These are phyloP conservation scores for Glonium stellatum DNA, from an alignment of 495 filamentous ascomycete genomes.

Conservation along the genomic window DNA sequence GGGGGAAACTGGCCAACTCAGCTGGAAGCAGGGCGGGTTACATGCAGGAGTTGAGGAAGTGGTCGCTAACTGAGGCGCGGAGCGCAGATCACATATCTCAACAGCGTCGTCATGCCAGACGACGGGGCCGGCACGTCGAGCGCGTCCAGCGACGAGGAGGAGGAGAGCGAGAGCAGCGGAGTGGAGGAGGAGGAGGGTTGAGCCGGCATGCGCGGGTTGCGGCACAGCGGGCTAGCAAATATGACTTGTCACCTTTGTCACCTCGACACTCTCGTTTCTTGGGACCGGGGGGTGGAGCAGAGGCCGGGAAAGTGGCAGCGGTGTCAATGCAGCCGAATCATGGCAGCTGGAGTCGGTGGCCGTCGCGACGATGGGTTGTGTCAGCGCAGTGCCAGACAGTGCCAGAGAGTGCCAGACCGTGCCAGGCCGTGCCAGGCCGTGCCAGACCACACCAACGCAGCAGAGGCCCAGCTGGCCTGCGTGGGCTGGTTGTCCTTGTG, in stretches of 20 bases:
- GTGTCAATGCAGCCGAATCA: neutral
- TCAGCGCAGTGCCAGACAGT: neutral
- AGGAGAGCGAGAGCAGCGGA: conserved; percentile 12
- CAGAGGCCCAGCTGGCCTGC: neutral
- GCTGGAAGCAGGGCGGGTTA: neutral
- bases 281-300: neutral
- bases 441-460: neutral
- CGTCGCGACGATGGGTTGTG: neutral
- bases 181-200: conserved; percentile 18
- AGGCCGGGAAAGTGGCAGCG: neutral
- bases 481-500: neutral
- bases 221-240: neutral
- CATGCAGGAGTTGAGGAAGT: neutral
- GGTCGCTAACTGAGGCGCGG: neutral
- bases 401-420: neutral
- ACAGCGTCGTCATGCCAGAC: conserved; percentile 43
- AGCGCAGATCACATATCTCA: conserved; percentile 40
- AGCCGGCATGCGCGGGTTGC: neutral
- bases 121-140: conserved; percentile 9
- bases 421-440: neutral
- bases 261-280: no score
- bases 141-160: conserved; percentile 23
- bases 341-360: neutral
- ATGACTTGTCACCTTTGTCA: conserved; percentile 8
- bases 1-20: neutral